phyloP scores from a whole-genome alignment of 2,329 filamentous ascomycete genomes.

The Dactylonectria macrodidyma region DNA sequence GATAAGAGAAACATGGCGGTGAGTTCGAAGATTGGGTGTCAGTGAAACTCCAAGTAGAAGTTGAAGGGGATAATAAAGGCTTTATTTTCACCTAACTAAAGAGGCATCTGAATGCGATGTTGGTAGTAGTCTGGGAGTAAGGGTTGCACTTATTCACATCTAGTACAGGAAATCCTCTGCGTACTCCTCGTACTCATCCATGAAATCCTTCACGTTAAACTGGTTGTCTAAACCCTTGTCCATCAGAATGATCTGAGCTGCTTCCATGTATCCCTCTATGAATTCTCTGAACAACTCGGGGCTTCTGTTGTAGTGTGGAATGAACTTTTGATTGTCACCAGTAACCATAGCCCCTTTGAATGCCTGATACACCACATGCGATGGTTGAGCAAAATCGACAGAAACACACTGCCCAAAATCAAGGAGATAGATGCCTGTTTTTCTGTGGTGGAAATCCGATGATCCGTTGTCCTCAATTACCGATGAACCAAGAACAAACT shows the following conservation, averaged over 20 bases:
- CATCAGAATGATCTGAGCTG: slow-evolving; percentile 31
- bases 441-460: slow-evolving; percentile 26
- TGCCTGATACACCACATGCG: slow-evolving; percentile 35
- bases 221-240: slow-evolving; percentile 24
- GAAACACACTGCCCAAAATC: slow-evolving; percentile 44
- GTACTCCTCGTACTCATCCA: slow-evolving; percentile 42
- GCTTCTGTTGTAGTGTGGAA: slow-evolving; percentile 35
- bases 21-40: background rate
- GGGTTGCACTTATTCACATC: no score
- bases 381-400: slow-evolving; percentile 34
- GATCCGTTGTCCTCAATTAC: background rate
- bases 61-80: background rate
- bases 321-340: slow-evolving; percentile 44
- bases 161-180: slow-evolving; percentile 39
- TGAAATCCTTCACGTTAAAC: slow-evolving; percentile 38
- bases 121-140: no score
- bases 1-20: background rate
- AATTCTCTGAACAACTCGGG: slow-evolving; percentile 36
- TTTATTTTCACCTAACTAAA: no score
- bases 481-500: slow-evolving; percentile 39
- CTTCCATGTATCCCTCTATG: slow-evolving; percentile 34
- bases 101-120: no score
- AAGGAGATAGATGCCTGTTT: slow-evolving; percentile 36
- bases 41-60: background rate
- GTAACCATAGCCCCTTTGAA: slow-evolving; percentile 45